Conservation (phyloP, 2,329 filamentous ascomycete genomes). For the Pseudopithomyces maydicus region DNA sequence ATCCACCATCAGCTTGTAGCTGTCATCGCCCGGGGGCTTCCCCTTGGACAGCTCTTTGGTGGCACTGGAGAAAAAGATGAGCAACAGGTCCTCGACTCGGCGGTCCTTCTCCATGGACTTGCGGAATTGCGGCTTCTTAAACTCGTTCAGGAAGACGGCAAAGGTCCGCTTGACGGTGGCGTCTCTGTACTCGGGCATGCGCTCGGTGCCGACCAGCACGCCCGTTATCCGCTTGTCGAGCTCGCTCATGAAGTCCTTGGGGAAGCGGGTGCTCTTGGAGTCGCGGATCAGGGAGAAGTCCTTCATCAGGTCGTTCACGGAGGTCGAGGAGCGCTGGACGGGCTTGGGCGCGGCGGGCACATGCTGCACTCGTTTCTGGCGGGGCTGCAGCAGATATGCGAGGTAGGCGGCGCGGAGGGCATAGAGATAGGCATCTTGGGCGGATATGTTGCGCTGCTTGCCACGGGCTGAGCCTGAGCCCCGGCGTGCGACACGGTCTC, state of each 20-base stretch:
- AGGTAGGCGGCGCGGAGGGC: slow-evolving; percentile 90
- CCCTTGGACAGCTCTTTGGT: slow-evolving; percentile 87
- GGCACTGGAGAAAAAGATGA: slow-evolving; percentile 95
- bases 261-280: slow-evolving; percentile 72
- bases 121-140: slow-evolving; percentile 86
- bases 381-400: slow-evolving; percentile 89
- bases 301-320: slow-evolving; percentile 82
- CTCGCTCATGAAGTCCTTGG: slow-evolving; percentile 72
- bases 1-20: slow-evolving; percentile 90
- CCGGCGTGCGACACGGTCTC: slow-evolving; percentile 47
- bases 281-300: slow-evolving; percentile 76
- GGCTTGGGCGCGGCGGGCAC: slow-evolving; percentile 65
- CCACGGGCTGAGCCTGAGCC: slow-evolving; percentile 42
- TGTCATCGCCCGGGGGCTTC: slow-evolving; percentile 77
- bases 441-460: slow-evolving; percentile 44
- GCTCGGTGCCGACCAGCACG: slow-evolving; percentile 81
- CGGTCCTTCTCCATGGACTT: slow-evolving; percentile 94
- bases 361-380: slow-evolving; percentile 87
- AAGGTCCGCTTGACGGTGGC: slow-evolving; percentile 91
- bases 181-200: slow-evolving; percentile 86
- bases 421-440: slow-evolving; percentile 88
- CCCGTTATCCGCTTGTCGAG: slow-evolving; percentile 80
- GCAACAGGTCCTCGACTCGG: slow-evolving; percentile 85
- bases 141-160: slow-evolving; percentile 89
- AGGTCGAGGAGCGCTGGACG: slow-evolving; percentile 71